Conservation (phyloP, 2,329 filamentous ascomycete genomes). For the Pseudogymnoascus destructans region DNA sequence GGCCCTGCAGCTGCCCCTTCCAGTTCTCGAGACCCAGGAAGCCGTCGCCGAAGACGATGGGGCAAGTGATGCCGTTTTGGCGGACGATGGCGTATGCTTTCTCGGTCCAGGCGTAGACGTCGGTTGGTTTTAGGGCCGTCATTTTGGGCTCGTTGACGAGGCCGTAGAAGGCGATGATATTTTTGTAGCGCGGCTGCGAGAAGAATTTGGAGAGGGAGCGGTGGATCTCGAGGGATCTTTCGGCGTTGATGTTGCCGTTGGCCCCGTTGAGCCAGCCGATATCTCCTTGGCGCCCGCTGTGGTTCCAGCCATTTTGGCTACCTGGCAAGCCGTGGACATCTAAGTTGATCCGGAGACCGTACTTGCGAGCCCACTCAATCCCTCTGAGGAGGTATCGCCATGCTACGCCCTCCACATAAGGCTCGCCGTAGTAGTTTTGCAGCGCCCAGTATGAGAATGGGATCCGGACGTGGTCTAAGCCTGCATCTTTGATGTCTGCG, state of each 20-base stretch:
- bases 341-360: slow-evolving; percentile 83
- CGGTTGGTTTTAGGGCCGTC: slow-evolving; percentile 46
- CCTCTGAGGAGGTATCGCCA: slow-evolving; percentile 89
- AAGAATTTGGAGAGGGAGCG: slow-evolving; percentile 84
- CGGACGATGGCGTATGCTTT: slow-evolving; percentile 61
- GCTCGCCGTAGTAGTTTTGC: slow-evolving; percentile 69
- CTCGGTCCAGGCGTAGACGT: slow-evolving; percentile 69
- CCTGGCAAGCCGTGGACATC: slow-evolving; percentile 87
- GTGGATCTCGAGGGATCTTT: slow-evolving; percentile 78
- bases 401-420: slow-evolving; percentile 72
- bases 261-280: slow-evolving; percentile 91
- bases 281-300: slow-evolving; percentile 68
- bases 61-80: slow-evolving; percentile 58
- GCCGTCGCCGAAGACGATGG: slow-evolving; percentile 81
- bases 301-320: slow-evolving; percentile 96
- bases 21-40: slow-evolving; percentile 87
- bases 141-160: slow-evolving; percentile 91
- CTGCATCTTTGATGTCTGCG: slow-evolving; percentile 69
- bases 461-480: slow-evolving; percentile 93
- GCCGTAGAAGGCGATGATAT: slow-evolving; percentile 85
- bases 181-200: slow-evolving; percentile 80
- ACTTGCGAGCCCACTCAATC: slow-evolving; percentile 87
- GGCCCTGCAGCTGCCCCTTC: slow-evolving; percentile 65
- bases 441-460: slow-evolving; percentile 94
- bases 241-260: slow-evolving; percentile 61